Conservation (phyloP, 805 yeast species). For the Saccharomycopsis vini region DNA sequence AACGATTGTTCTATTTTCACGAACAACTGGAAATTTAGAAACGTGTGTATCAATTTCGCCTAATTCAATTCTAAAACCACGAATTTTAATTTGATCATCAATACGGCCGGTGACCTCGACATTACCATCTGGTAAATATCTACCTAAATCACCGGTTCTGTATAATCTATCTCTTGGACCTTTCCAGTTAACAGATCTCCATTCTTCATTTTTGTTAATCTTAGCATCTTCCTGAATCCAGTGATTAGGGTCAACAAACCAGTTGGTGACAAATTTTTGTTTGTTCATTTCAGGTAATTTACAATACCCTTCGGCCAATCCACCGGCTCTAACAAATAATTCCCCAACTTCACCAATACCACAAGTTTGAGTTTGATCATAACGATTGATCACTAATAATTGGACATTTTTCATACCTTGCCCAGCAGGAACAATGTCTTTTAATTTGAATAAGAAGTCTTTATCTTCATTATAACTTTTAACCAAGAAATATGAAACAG, state of each 20-base stretch:
- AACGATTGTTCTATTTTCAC: conserved; percentile 89
- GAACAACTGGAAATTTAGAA: conserved; percentile 84
- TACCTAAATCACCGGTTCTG: conserved; percentile 95
- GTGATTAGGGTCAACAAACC: conserved; percentile 64
- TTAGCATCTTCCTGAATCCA: conserved; percentile 6
- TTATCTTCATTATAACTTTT: conserved; percentile 63
- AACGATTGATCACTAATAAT: conserved; percentile 82
- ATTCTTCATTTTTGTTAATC: conserved; percentile 20
- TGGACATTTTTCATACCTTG: conserved; percentile 96
- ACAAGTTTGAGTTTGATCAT: conserved; percentile 82
- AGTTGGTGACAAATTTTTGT: conserved; percentile 80
- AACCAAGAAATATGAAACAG: conserved; percentile 91
- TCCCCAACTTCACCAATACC: conserved; percentile 99
- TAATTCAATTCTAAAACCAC: conserved; percentile 96
- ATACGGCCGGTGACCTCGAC: conserved; percentile 98
- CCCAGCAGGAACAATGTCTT: conserved; percentile 98
- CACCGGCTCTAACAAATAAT: conserved; percentile 96
- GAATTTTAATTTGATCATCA: conserved; percentile 95
- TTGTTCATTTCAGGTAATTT: conserved; percentile 82
- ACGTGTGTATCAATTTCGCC: conserved; percentile 98
- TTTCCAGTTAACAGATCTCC: conserved; percentile 73
- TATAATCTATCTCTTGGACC: conserved; percentile 95
- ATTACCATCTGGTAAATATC: conserved; percentile 94
- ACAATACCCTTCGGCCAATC: conserved; percentile 93
- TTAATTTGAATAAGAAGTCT: conserved; percentile 67